Percentiles rank a stretch among this genome's conserved stretches.
These are phyloP conservation scores for Aspergillus eucalypticola DNA, from an alignment of 2,329 filamentous ascomycete species.

Conservation along the genomic window DNA sequence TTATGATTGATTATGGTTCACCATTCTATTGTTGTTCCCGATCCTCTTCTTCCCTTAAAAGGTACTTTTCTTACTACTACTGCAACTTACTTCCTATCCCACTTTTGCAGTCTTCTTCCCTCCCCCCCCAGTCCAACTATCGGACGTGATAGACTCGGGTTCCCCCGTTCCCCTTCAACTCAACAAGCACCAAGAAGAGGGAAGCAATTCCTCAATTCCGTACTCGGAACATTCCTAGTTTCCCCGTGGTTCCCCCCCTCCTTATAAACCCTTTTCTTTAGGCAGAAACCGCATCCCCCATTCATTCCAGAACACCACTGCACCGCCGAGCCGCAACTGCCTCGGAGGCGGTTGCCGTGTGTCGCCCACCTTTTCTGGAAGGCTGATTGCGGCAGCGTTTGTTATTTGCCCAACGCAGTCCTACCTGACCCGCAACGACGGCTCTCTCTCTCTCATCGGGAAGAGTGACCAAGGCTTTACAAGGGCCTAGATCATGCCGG, in stretches of 20 bases:
- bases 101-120: not conserved
- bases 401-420: constrained; percentile 3
- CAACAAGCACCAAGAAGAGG: constrained; percentile 1
- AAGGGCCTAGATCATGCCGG: constrained; percentile 16
- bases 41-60: constrained; percentile 11
- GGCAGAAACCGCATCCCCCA: constrained; percentile 5
- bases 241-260: not conserved
- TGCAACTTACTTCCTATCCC: not conserved
- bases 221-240: not conserved
- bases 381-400: not conserved
- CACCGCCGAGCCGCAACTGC: not conserved
- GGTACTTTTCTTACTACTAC: not conserved
- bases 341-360: constrained; percentile 5
- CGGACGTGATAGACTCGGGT: not conserved
- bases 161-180: not conserved
- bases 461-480: constrained; percentile 3
- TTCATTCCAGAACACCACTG: not conserved
- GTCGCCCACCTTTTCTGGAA: constrained; percentile 7
- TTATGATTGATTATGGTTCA: constrained; percentile 2
- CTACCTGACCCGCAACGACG: not conserved
- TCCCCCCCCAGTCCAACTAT: not conserved
- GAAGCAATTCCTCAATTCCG: not conserved
- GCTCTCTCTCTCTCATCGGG: not conserved
- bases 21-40: constrained; percentile 8
- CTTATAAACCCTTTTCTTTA: constrained; percentile 3